These are phyloP conservation scores for Ophiostoma sp. DNA, from an alignment of 2,329 filamentous ascomycete genomes.

Conservation along the genomic window DNA sequence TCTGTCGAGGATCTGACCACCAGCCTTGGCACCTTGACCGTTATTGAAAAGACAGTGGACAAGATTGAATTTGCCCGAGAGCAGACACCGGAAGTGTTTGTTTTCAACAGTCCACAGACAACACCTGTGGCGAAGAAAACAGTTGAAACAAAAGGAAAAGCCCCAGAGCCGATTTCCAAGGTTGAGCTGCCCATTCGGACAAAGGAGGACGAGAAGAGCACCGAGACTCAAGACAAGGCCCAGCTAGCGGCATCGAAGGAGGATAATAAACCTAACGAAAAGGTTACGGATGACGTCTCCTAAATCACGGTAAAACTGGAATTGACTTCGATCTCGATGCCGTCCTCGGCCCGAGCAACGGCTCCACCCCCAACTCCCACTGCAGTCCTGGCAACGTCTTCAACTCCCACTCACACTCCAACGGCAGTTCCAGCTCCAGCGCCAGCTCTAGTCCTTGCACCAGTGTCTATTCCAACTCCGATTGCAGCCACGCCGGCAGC, in stretches of 20 bases:
- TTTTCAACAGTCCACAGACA: neutral
- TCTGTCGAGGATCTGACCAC: neutral
- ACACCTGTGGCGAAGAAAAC: neutral
- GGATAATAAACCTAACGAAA: neutral
- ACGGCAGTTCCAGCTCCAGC: neutral
- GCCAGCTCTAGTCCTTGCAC: neutral
- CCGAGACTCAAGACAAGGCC: neutral
- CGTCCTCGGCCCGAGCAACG: neutral
- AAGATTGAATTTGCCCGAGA: neutral
- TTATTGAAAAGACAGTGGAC: neutral
- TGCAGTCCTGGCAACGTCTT: neutral
- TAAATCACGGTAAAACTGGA: neutral
- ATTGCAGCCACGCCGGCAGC: neutral
- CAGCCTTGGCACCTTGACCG: too few relatives aligned
- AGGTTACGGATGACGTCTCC: neutral
- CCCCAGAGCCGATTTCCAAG: neutral
- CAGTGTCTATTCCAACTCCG: neutral
- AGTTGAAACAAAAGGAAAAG: too few relatives aligned
- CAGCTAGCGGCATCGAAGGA: neutral
- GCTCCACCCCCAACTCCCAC: too few relatives aligned
- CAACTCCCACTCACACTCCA: too few relatives aligned
- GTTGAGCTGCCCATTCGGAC: neutral
- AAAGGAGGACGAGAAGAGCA: neutral
- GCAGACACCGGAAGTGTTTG: neutral
- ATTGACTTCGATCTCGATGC: neutral